Conservation (phyloP, 2,329 filamentous ascomycete species). For the Aspergillus fumigatus region DNA sequence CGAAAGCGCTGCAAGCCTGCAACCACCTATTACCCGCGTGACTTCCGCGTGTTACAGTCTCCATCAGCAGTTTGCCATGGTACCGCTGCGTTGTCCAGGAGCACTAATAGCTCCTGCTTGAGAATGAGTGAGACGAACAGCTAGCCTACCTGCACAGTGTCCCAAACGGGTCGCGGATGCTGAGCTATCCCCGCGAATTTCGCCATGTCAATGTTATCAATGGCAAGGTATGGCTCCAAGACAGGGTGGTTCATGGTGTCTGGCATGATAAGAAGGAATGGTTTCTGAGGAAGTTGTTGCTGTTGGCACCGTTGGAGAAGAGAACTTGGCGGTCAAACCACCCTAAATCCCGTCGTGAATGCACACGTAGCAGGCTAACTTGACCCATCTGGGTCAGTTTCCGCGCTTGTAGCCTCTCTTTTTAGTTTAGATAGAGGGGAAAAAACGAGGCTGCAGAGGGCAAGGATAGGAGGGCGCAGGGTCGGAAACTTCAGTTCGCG, state of each 20-base stretch:
- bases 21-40: not conserved
- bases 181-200: not conserved
- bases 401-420: slow-evolving; percentile 11
- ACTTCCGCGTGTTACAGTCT: not conserved
- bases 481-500: not conserved
- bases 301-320: slow-evolving; percentile 7
- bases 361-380: slow-evolving; percentile 32
- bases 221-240: not conserved
- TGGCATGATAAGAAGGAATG: not conserved
- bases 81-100: not conserved
- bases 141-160: not conserved
- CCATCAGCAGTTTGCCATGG: not conserved
- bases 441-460: not conserved
- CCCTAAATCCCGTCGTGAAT: slow-evolving; percentile 24
- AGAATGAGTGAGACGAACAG: not conserved
- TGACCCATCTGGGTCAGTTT: slow-evolving; percentile 19
- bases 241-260: not conserved
- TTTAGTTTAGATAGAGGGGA: slow-evolving; percentile 6
- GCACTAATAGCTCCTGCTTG: not conserved
- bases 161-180: not conserved
- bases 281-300: not conserved
- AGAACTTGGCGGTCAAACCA: slow-evolving; percentile 15
- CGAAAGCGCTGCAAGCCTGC: not conserved
- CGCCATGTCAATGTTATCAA: not conserved
- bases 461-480: not conserved